Percentiles rank a stretch among this genome's conserved stretches.
Evolutionary conservation across 1,284 basidiomycete genomes (phyloP).

Genomic region (Malassezia arunalokei): DNA sequence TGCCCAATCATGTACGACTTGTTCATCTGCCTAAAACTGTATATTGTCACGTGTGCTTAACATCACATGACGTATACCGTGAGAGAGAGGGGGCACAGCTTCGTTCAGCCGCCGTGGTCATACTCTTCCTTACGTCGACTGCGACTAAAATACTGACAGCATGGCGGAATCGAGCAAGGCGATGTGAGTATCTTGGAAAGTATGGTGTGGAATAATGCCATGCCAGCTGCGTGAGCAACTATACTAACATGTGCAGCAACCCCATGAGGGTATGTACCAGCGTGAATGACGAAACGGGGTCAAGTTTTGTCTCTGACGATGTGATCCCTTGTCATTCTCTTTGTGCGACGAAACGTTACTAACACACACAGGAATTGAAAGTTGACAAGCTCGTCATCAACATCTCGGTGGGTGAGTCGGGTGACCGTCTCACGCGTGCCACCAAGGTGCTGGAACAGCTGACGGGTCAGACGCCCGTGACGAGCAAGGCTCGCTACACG

Average conservation of each 20-base stretch:
- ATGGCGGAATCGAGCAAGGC: conserved; percentile 45
- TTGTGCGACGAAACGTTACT: not conserved
- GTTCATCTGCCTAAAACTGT: conserved; percentile 5
- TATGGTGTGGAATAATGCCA: not conserved
- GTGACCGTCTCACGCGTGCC: conserved; percentile 95
- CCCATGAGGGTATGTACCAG: conserved; percentile 39
- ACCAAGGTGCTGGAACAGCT: conserved; percentile 99
- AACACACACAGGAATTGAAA: conserved; percentile 60
- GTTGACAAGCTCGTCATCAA: conserved; percentile 99
- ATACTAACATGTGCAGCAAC: conserved; percentile 23
- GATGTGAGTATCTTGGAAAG: conserved; percentile 18
- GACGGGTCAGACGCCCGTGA: conserved; percentile 97
- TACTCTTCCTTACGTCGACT: conserved; percentile 16
- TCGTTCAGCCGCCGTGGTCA: too few species aligned
- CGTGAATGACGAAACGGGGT: too few species aligned
- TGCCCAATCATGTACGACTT: not conserved
- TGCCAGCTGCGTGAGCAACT: too few species aligned
- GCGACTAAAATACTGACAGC: conserved; percentile 8
- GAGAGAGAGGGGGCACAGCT: too few species aligned
- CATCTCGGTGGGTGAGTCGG: conserved; percentile 99
- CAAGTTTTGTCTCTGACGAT: too few species aligned
- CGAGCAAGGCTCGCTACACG: conserved; percentile 98
- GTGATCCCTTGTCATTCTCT: not conserved
- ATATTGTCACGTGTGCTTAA: not conserved
- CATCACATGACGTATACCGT: conserved; percentile 8